phyloP scores from a whole-genome alignment of 306 rosid species.

The Castanopsis chinensis region DNA sequence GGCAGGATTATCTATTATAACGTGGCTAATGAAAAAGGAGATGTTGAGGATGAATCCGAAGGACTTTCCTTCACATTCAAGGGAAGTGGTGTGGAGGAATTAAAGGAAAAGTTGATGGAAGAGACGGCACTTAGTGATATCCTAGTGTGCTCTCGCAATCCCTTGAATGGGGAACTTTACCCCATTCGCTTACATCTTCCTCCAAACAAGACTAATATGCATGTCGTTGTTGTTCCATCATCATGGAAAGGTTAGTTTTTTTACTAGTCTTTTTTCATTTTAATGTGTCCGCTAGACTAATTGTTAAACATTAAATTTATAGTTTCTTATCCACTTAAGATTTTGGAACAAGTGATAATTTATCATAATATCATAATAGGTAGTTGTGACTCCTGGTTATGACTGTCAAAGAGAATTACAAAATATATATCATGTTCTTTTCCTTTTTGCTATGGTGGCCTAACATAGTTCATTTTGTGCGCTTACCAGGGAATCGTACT shows the following conservation, averaged over 20 bases:
- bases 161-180: conserved; percentile 65
- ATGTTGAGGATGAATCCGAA: conserved; percentile 27
- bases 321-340: no score
- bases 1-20: conserved; percentile 66
- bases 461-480: conserved; percentile 8
- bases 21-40: conserved; percentile 60
- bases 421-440: background rate
- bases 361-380: no score
- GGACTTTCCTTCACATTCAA: conserved; percentile 51
- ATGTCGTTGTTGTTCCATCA: conserved; percentile 66
- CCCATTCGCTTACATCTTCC: conserved; percentile 86
- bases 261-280: background rate
- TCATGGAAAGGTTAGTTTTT: conserved; percentile 28
- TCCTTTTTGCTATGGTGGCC: background rate
- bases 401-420: background rate
- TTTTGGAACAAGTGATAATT: no score
- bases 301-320: no score
- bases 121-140: conserved; percentile 52
- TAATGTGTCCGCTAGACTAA: background rate
- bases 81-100: conserved; percentile 53
- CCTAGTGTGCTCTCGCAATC: conserved; percentile 70
- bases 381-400: no score
- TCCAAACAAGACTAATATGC: conserved; percentile 67
- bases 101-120: conserved; percentile 49
- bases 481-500: background rate